Evolutionary conservation across 1,284 basidiomycete genomes (phyloP), one percentile per base, ranked within the genome.

Genomic region (Pseudozyma sp.): DNA sequence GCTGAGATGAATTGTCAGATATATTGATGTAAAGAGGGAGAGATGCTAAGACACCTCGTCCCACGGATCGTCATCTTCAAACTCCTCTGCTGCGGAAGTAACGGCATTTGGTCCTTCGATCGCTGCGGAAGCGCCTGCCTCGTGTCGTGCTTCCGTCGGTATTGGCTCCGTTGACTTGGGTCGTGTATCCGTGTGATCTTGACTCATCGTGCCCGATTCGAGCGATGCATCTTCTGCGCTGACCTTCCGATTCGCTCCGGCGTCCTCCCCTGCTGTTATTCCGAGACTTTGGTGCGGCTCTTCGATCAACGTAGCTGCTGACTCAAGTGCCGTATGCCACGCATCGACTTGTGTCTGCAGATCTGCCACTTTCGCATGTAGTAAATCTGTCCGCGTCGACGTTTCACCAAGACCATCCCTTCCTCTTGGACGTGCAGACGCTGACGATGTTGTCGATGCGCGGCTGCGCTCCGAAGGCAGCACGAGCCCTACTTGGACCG

Each of bases 51-150:
- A 33, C 19, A 66, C 51, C 14, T 71, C 68, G 31, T 53, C 67
- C 68, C 68, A 71, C 13, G 68, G 63, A 54, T 71, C 68, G 35
- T 71, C 68, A 53, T 71, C 68, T 54, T 63, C 58, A 14, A 58
- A 71, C 0, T 58, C 59, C 31, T 56, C 30, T 10, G 46, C 7
- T 17, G 40, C 37, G 17, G 43, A 37, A 10, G 33, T 14, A 5
- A 30, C 42, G 51, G 39, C 5, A 16, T 24, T 19, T 13, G 48
- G 11, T 24, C 30, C n/a, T 17, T 51, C 39, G n/a, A 19, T 53
- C 37, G 46, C 11, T 16, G 17, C 40, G n/a, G 45, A 4, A 30
- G 50, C 33, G 14, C 7, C 6, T 24, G 8, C 43, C 24, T 44
- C 17, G 9, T 44, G 17, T 44, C 17, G 17, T 7, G 19, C 8